Evolutionary conservation across 345 rosid genomes (phyloP), one percentile per base, ranked within the genome.

Genomic region (Raphanus raphanistrum): DNA sequence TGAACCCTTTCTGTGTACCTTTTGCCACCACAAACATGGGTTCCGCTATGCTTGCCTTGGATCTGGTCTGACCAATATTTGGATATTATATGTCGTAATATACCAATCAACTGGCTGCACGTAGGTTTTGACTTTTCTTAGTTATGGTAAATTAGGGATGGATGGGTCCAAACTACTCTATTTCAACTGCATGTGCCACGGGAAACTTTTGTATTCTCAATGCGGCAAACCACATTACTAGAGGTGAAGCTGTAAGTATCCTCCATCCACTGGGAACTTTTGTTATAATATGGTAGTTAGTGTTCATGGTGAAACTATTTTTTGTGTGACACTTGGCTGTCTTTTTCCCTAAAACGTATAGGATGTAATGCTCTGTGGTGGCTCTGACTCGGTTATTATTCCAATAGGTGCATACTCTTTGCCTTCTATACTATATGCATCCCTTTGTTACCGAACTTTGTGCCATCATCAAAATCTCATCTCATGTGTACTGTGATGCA

Each of bases 91-190:
- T 80, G 66, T 31, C 25, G 65, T 64, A 52, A 21, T 21, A 67
- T 70, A 36, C 63, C 26, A 35, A 61, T 62, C 26, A 41, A 64
- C 21, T 58, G 66, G 57, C 15, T 13, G 15, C 35, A 6, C 38
- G 26, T 15, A 32, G 31, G 45, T 57, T 41, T 43, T 62, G 73
- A 80, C 60, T 8, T 75, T 68, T 31, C 11, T 60, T 72, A 2
- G 65, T 69, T 75, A 27, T 38, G 21, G 61, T 79, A 11, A 13
- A 61, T 76, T 84, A 94, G 98, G 98, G 98, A 77, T 92, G 97
- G 98, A 94, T 92, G 97, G 98, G 98, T 11, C 98, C 98, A 61
- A 94, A 90, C 84, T 94, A 94, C 84, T 94, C 98, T 21, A 94
- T 94, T 63, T 92, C 98, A 36, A 88, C 98, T 75, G 98, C 96